A percentile compares a stretch with the other conserved stretches of the same genome.
Conservation (phyloP, 495 filamentous ascomycete species). For the Tricharina praecox region DNA sequence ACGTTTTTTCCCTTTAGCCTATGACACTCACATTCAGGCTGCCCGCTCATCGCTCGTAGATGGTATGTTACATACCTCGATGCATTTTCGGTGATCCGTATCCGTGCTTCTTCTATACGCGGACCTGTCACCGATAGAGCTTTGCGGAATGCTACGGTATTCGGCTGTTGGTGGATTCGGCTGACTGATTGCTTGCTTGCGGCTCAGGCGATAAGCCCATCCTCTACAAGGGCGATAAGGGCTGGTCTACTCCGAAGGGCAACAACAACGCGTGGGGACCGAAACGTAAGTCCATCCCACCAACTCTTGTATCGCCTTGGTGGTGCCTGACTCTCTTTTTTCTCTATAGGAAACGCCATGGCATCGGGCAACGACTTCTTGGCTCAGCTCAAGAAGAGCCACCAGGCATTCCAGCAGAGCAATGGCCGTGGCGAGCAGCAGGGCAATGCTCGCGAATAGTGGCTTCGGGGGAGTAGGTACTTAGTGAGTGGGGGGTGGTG, state of each 20-base stretch:
- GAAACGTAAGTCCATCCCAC: conserved; percentile 13
- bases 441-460: too few relatives aligned
- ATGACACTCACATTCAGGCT: not conserved
- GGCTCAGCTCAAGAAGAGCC: conserved; percentile 19
- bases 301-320: too few relatives aligned
- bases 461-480: too few relatives aligned
- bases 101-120: too few relatives aligned
- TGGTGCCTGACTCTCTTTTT: too few relatives aligned
- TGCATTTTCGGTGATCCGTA: too few relatives aligned
- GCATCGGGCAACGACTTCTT: conserved; percentile 21
- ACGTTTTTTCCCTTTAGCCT: too few relatives aligned
- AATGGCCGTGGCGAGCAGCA: too few relatives aligned
- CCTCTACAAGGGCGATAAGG: conserved; percentile 24
- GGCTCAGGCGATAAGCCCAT: conserved; percentile 19
- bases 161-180: not conserved
- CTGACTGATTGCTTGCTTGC: not conserved
- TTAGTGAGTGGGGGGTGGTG: too few relatives aligned
- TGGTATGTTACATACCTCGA: not conserved
- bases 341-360: conserved; percentile 24
- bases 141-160: too few relatives aligned
- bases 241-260: conserved; percentile 23
- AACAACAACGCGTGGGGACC: conserved; percentile 13
- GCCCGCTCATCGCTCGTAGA: not conserved
- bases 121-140: too few relatives aligned
- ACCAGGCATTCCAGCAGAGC: conserved; percentile 14